Evolutionary conservation across 345 rosid genomes (phyloP), one percentile per base, ranked within the genome.

Genomic region (Balakata baccata): DNA sequence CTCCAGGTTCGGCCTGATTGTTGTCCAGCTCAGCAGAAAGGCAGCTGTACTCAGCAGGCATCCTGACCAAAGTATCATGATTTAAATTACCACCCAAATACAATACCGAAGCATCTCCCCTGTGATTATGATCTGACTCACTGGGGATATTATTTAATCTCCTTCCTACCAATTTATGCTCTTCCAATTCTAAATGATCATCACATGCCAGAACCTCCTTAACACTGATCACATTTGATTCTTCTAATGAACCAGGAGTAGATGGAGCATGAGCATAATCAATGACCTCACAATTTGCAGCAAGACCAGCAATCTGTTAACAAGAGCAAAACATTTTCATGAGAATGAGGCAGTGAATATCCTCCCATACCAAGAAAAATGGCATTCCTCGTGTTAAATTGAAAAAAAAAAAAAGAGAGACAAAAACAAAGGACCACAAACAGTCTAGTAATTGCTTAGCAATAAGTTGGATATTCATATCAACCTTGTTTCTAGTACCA

Each of bases 221-320:
- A 76, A 82, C 86, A 81, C 79, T 84, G 56, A 89, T 85, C 77
- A 81, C 70, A 75, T 91, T 87, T 74, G 92, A 86, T 84, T 85
- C 96, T 84, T 89, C 88, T 69, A 86, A 85, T 78, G 91, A 80
- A 74, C 94, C 96, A 77, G 99, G 98, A 74, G 99, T 93, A 68
- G 88, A 83, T 64, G 96, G 96, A 80, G 97, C 99, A 81, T 93
- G 90, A 17, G 96, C 95, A 81, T 86, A 87, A 77, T 88, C 98
- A 6, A 65, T 12, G 62, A 70, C 71, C 78, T 90, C 94, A 79
- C 86, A 81, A 81, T 73, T 68, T 78, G 80, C 75, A 68, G 50
- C 75, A 53, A 72, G 78, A 79, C 67, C 86, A 76, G 79, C 91
- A 75, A 77, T 77, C 97, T 93, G 84, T 62, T 73, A 43, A 77